phyloP scores from a whole-genome alignment of 768 basidiomycete species.

The Mycena epipterygia region DNA sequence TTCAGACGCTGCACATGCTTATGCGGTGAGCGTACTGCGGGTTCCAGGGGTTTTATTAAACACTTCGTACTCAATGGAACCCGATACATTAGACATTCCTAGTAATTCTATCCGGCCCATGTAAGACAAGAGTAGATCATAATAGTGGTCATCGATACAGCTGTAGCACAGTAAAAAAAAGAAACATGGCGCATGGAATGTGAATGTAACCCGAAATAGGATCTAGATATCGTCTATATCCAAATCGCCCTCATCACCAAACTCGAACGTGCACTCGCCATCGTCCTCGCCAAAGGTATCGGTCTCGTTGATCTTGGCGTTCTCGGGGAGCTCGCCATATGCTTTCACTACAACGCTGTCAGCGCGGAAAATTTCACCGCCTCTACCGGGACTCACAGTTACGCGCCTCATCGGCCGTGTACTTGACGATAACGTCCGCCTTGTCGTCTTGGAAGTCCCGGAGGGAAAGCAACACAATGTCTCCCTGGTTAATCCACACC shows the following conservation, averaged over 20 bases:
- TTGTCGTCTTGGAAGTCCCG: slow-evolving; percentile 99
- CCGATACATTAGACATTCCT: slow-evolving; percentile 26
- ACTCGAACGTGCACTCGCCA: slow-evolving; percentile 91
- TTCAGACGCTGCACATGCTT: slow-evolving; percentile 66
- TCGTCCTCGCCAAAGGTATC: slow-evolving; percentile 94
- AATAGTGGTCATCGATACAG: slow-evolving; percentile 40
- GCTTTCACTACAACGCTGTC: slow-evolving; percentile 85
- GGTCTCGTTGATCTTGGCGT: slow-evolving; percentile 97
- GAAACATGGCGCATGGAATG: not conserved
- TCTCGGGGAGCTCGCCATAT: slow-evolving; percentile 97
- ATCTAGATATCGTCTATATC: slow-evolving; percentile 91
- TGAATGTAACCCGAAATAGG: slow-evolving; percentile 11
- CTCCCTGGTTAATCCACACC: slow-evolving; percentile 99
- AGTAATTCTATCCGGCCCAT: slow-evolving; percentile 31
- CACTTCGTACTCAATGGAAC: not conserved
- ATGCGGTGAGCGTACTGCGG: slow-evolving; percentile 42
- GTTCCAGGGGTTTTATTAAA: not conserved
- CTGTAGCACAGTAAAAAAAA: slow-evolving; percentile 25
- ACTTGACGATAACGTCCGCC: slow-evolving; percentile 99
- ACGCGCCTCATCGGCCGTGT: slow-evolving; percentile 95
- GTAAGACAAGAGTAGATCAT: slow-evolving; percentile 35
- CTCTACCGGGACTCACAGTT: slow-evolving; percentile 69
- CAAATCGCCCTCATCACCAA: slow-evolving; percentile 89
- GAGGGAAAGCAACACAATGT: slow-evolving; percentile 93
- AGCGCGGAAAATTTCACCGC: too few relatives aligned